A percentile compares a stretch with the other conserved stretches of the same genome.
phyloP scores from a whole-genome alignment of 2,329 filamentous ascomycete genomes.

The Lecanosticta acicola region DNA sequence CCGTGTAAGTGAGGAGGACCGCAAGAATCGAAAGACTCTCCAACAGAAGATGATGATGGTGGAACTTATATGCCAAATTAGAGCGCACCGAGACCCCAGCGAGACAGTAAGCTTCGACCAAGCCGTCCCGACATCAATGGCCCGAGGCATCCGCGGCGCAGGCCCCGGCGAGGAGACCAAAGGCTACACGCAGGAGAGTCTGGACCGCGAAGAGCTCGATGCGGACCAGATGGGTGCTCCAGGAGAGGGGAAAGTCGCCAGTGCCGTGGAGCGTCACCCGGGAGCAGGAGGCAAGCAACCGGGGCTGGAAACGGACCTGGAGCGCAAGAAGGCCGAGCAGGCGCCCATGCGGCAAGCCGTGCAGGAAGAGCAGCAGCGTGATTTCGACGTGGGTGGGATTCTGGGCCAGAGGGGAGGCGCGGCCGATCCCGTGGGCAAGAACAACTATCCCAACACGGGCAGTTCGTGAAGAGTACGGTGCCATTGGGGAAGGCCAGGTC shows the following conservation, averaged over 20 bases:
- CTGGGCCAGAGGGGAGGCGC: constrained; percentile 44
- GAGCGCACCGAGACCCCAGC: too few relatives aligned
- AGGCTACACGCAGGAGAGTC: constrained; percentile 36
- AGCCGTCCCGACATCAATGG: constrained; percentile 36
- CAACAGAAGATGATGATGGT: too few relatives aligned
- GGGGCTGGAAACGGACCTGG: constrained; percentile 42
- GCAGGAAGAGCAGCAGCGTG: constrained; percentile 35
- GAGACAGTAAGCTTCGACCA: too few relatives aligned
- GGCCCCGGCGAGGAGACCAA: constrained; percentile 40
- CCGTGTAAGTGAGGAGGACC: constrained; percentile 23
- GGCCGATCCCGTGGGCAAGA: constrained; percentile 35
- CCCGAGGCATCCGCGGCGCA: constrained; percentile 41
- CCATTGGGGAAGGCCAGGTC: too few relatives aligned
- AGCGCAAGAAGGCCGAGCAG: constrained; percentile 49
- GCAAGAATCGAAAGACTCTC: too few relatives aligned
- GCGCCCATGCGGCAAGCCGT: constrained; percentile 37
- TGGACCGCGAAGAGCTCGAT: constrained; percentile 45
- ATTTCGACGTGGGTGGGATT: constrained; percentile 38
- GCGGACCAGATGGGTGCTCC: constrained; percentile 45
- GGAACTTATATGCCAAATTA: too few relatives aligned
- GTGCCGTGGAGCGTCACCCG: constrained; percentile 37
- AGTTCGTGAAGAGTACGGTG: constrained; percentile 1
- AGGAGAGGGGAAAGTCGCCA: constrained; percentile 42
- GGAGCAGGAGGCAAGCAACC: constrained; percentile 35
- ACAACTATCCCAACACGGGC: constrained; percentile 27